Conservation (phyloP, 441 rosid species). For the Euphorbia schlechtendalii region DNA sequence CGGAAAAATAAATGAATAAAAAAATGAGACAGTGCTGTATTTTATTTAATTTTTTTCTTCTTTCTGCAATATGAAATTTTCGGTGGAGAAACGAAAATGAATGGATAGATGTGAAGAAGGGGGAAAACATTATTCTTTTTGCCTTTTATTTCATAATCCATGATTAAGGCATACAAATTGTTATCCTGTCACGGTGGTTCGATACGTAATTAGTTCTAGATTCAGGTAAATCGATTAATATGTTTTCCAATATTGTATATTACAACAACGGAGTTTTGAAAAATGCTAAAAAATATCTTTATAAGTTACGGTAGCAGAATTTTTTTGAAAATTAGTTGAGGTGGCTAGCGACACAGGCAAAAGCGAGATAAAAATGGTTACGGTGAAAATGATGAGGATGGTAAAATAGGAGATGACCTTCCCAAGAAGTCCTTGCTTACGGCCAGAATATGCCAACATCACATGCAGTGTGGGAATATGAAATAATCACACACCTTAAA, state of each 20-base stretch:
- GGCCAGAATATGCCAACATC: conserved; percentile 22
- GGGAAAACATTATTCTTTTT: background rate
- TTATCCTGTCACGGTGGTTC: too few species aligned
- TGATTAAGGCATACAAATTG: too few species aligned
- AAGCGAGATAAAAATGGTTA: background rate
- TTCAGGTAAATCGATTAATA: too few species aligned
- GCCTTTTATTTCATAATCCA: background rate
- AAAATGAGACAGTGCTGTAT: too few species aligned
- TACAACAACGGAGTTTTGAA: too few species aligned
- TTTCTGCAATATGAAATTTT: background rate
- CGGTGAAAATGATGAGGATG: conserved; percentile 3
- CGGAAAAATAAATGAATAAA: too few species aligned
- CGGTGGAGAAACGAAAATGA: background rate
- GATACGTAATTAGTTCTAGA: too few species aligned
- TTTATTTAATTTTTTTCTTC: too few species aligned
- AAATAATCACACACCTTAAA: conserved; percentile 7
- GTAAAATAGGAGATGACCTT: background rate
- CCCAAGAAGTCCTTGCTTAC: conserved; percentile 14
- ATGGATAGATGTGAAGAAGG: background rate
- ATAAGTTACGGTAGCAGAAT: background rate
- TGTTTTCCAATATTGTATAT: too few species aligned
- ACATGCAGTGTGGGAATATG: conserved; percentile 18
- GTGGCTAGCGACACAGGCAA: background rate
- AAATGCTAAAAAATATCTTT: too few species aligned
- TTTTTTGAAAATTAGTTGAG: background rate